Evolutionary conservation across 2,329 filamentous ascomycete genomes (phyloP).

Genomic region (Pseudogymnoascus pannorum): DNA sequence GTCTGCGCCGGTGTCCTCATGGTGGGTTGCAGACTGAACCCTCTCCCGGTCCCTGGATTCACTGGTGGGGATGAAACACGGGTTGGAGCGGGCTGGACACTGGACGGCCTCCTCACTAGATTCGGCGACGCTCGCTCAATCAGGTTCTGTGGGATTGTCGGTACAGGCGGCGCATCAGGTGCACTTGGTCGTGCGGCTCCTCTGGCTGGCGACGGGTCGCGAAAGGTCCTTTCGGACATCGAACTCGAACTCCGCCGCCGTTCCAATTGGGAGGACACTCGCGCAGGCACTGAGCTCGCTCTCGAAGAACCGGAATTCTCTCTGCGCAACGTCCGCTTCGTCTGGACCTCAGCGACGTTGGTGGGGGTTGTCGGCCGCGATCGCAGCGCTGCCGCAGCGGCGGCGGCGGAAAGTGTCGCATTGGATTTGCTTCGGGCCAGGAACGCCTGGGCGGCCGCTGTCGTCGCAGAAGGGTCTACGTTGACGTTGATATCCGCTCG

Average conservation of each 20-base stretch:
- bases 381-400: conserved; percentile 77
- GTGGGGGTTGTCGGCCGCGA: conserved; percentile 72
- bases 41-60: conserved; percentile 23
- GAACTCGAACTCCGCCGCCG: conserved; percentile 66
- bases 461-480: conserved; percentile 65
- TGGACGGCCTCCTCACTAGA: conserved; percentile 29
- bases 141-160: conserved; percentile 54
- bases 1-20: conserved; percentile 20
- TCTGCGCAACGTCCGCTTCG: conserved; percentile 73
- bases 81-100: conserved; percentile 31
- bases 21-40: conserved; percentile 25
- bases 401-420: conserved; percentile 69
- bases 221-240: conserved; percentile 85
- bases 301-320: conserved; percentile 65
- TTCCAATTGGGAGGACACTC: conserved; percentile 43
- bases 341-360: conserved; percentile 74
- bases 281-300: conserved; percentile 39
- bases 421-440: conserved; percentile 57
- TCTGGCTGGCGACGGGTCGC: conserved; percentile 61
- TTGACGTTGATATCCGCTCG: conserved; percentile 46
- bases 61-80: conserved; percentile 27
- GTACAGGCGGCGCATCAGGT: conserved; percentile 63
- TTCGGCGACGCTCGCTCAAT: conserved; percentile 19
- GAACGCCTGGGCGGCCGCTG: conserved; percentile 77
- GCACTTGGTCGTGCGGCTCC: conserved; percentile 32